Evolutionary conservation across 164 flowering plant genomes (phyloP), one percentile per base, ranked within the genome.

Genomic region (Liquidambar formosana): DNA sequence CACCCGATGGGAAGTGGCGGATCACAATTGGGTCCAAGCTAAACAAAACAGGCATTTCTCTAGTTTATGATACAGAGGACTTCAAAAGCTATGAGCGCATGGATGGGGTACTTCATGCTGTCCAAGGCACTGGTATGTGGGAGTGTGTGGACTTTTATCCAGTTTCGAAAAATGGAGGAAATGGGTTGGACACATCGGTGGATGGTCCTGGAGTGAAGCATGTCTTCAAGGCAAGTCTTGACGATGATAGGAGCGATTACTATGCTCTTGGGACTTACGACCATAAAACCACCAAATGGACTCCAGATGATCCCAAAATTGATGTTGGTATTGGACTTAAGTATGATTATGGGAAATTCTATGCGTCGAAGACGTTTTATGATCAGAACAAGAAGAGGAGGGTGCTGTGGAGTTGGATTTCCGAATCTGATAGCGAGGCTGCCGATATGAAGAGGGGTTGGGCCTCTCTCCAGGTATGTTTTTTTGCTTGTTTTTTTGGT

Each of bases 71-170:
- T 25, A 94, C 97, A 0, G 45, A 51, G 13, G 88, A 94, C 68
- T 94, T 94, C 81, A 75, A 51, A 2, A 76, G 25, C 13, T 94
- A 66, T 65, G 81, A 78, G 61, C 75, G 72, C 19, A 10, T 79
- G 25, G 80, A 83, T 14, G 79, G 75, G 1, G 41, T 78, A 1
- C 70, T 92, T n/a, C 93, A 92, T 66, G 81, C 76, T 4, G 96
- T 92, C 11, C 79, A 83, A 2, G 83, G 76, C 10, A 90, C 96
- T 1, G 98, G 98, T 13, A 89, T 88, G 96, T 94, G 98, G 98
- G 98, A 94, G 79, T 94, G 98, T 48, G 84, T 94, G n/a, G 98
- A 94, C 73, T 88, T 94, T 38, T 94, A 74, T 69, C 98, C 98
- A 0, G 88, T 94, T 0, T 82, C 97, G 4, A 65, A 38, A 46